phyloP scores from a whole-genome alignment of 2,329 filamentous ascomycete species.

The Diplodia seriata region DNA sequence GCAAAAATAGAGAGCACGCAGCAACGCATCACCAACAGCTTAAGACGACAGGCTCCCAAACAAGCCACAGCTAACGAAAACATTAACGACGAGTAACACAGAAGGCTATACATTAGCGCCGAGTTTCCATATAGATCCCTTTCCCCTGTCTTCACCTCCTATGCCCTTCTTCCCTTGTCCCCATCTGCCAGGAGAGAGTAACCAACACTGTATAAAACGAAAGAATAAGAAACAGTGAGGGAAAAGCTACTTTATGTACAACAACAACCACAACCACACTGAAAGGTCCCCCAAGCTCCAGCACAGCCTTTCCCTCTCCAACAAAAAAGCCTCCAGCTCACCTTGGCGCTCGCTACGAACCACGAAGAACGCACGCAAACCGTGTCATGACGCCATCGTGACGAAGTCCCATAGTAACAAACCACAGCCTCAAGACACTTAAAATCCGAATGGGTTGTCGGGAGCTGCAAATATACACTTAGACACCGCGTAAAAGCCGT shows the following conservation, averaged over 20 bases:
- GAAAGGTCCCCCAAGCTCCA: neutral
- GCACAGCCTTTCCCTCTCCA: neutral
- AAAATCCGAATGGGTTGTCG: constrained; percentile 75
- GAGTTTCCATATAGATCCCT: constrained; percentile 2
- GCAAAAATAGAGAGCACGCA: neutral
- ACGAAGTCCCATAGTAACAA: neutral
- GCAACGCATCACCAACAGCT: neutral
- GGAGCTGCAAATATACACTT: constrained; percentile 59
- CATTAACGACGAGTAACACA: neutral
- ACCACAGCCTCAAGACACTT: constrained; percentile 35
- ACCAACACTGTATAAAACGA: neutral
- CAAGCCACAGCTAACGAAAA: neutral
- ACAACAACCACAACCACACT: neutral
- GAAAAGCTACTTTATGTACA: constrained; percentile 18
- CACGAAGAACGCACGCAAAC: neutral
- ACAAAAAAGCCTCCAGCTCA: neutral
- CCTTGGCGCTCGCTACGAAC: neutral
- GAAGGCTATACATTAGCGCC: constrained; percentile 25
- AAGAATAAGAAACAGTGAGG: neutral
- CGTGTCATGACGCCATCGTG: neutral
- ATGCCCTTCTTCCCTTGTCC: neutral
- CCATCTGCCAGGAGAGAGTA: constrained; percentile 2
- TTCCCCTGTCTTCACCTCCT: neutral
- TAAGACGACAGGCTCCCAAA: neutral
- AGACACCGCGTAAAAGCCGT: constrained; percentile 9